Base-by-base conservation (phyloP, 2,329 filamentous ascomycete genomes). In the Podosphaera fusca region DNA sequence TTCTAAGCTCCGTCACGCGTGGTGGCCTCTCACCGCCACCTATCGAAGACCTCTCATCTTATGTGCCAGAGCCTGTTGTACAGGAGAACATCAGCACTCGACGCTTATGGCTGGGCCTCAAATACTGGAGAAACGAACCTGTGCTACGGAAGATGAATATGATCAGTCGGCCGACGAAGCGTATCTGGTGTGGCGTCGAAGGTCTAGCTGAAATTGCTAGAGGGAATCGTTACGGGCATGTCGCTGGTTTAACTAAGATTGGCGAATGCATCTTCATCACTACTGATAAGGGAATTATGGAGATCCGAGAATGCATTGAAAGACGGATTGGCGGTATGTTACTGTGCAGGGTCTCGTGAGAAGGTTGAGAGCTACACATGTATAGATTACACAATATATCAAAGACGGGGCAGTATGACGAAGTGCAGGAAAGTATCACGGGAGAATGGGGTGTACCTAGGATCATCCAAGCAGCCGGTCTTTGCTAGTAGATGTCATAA, bases 91-190 rank as follows among this genome's bases (percentile, higher is more conserved):
- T 84, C 34, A 74, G 80, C 1, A 74, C 73, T 54, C 70, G 81
- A 61, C 70, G 83, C 58, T 69, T 87, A 63, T 87, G 83, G 83
- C 70, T 87, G 14, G 82, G 82, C 0, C 65, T 87, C 66, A 87
- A 86, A 69, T 86, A 86, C 70, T 84, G 79, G 75, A 79, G 84
- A 60, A 84, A 81, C 63, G 74, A 80, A 66, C 80, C 82, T 0
- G 82, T 86, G 51, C 69, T 87, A 61, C 76, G 74, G 61, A 75
- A 80, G 64, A 76, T 85, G 72, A 70, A 70, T 57, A 70, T 85
- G 69, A 69, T 85, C 30, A 81, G 77, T 64, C 85, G 84, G 69
- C 83, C 83, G 14, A 85, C 76, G 59, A 75, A 80, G 67, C 70
- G 80, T 66, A 77, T 86, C 65, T 79, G 74, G 70, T 71, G 85